Evolutionary conservation across 192 early-diverging fungal genomes (phyloP), one percentile per base, ranked within the genome.

Genomic region (Entomortierella chlamydospora): DNA sequence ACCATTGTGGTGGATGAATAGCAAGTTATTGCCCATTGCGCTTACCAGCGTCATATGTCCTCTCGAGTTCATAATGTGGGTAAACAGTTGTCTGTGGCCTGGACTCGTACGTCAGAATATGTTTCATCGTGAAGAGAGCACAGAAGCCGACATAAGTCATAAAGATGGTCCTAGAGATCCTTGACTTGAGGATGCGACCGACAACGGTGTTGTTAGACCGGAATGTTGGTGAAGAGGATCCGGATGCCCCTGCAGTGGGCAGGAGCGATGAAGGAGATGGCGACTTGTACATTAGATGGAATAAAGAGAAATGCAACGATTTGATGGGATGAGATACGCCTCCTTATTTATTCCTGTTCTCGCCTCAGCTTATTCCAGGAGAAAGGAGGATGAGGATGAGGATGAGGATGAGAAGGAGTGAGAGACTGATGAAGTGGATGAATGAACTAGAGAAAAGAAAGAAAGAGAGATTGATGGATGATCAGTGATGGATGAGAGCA

Each of bases 81-180:
- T 79, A 79, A 25, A 66, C 57, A 1, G 64, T 51, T 0, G 62
- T 47, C 41, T 64, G 62, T 42, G 76, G 68, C 20, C 39, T 57
- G 12, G 76, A 28, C 26, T 70, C 55, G 42, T 66, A 79, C 7
- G 68, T 64, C 18, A 79, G 61, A 15, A 79, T 30, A 31, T 79
- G 76, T 30, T 67, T 66, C 42, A 73, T 10, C 6, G 71, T 73
- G 39, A 73, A 73, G 41, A 73, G 71, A 26, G 71, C 71, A 73
- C 71, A 73, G 39, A 73, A 73, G 0, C 62, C 70, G 23, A 74
- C 58, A 37, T 74, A 74, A 37, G 72, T 64, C 49, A 70, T 49
- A 25, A 70, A 53, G 42, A 79, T 12, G n/a, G 76, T 70, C 13
- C 52, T 42, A 5, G 26, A 22, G 17, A 57, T 45, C 52, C 68